Conservation (phyloP, 176 grass and related monocot species). For the Triticum turgidum region DNA sequence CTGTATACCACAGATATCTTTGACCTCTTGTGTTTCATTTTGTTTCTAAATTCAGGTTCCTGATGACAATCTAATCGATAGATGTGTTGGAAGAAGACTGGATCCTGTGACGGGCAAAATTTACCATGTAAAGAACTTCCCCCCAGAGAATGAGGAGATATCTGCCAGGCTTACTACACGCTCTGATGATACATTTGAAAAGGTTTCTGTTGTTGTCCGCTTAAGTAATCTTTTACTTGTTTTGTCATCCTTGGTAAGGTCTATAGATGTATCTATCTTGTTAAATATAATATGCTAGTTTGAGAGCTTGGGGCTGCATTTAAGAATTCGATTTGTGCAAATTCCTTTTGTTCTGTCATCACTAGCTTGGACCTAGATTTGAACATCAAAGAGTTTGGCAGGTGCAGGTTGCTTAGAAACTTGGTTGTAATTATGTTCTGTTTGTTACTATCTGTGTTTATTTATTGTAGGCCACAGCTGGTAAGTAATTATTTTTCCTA, state of each 20-base stretch:
- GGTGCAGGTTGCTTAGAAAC: background rate
- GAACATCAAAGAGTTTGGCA: background rate
- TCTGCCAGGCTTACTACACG: slow-evolving; percentile 65
- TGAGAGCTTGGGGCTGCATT: background rate
- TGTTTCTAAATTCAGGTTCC: slow-evolving; percentile 73
- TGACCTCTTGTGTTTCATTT: slow-evolving; percentile 27
- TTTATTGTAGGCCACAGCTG: background rate
- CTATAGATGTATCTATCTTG: background rate
- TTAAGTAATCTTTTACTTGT: background rate
- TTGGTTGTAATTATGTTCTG: background rate
- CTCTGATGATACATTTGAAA: slow-evolving; percentile 78
- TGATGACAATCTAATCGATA: slow-evolving; percentile 84
- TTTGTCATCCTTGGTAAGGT: slow-evolving; percentile 1
- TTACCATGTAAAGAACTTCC: slow-evolving; percentile 84
- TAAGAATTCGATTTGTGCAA: background rate
- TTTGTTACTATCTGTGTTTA: background rate
- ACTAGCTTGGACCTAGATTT: background rate
- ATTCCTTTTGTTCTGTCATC: background rate
- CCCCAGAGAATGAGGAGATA: slow-evolving; percentile 81
- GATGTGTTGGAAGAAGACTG: slow-evolving; percentile 94
- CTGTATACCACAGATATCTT: background rate
- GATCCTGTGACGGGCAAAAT: slow-evolving; percentile 89
- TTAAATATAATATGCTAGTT: slow-evolving; percentile 12
- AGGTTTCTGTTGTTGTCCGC: slow-evolving; percentile 45
- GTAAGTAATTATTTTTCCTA: background rate